Percentiles rank a stretch among this genome's conserved stretches.
These are phyloP conservation scores for Epichloe sibirici DNA, from an alignment of 2,329 filamentous ascomycete genomes.

Conservation along the genomic window DNA sequence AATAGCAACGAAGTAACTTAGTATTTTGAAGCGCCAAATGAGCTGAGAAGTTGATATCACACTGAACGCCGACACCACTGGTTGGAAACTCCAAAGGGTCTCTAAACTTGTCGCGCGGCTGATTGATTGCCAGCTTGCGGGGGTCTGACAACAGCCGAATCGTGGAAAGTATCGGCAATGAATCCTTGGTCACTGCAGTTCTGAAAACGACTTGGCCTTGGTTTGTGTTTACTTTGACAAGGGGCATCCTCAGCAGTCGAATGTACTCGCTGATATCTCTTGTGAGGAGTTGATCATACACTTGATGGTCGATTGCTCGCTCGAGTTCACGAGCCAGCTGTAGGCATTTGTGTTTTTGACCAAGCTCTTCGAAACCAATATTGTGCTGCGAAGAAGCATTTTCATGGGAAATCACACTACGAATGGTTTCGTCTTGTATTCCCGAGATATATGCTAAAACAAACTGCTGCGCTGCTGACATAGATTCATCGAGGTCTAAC, in stretches of 20 bases:
- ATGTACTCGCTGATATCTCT: slow-evolving; percentile 36
- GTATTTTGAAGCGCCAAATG: slow-evolving; percentile 78
- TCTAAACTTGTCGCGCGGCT: slow-evolving; percentile 40
- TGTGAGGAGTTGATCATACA: slow-evolving; percentile 28
- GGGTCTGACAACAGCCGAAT: slow-evolving; percentile 37
- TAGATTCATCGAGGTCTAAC: slow-evolving; percentile 17
- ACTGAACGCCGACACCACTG: slow-evolving; percentile 66
- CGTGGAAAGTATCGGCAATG: slow-evolving; percentile 23
- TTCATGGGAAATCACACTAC: slow-evolving; percentile 24
- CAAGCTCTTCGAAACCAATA: slow-evolving; percentile 28
- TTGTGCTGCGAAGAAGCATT: slow-evolving; percentile 7
- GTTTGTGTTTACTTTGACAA: slow-evolving; percentile 10
- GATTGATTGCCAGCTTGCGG: slow-evolving; percentile 35
- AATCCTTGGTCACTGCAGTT: slow-evolving; percentile 25
- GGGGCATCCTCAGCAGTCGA: slow-evolving; percentile 31
- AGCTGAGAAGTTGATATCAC: slow-evolving; percentile 86
- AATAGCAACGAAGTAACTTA: slow-evolving; percentile 69
- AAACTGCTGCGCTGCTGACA: slow-evolving; percentile 12
- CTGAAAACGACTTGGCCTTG: slow-evolving; percentile 11
- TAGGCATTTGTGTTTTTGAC: slow-evolving; percentile 39
- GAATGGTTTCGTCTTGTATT: slow-evolving; percentile 34
- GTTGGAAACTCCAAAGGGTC: slow-evolving; percentile 68
- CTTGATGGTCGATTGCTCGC: slow-evolving; percentile 34
- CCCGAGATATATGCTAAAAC: slow-evolving; percentile 39
- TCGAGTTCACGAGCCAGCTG: slow-evolving; percentile 46